These are phyloP conservation scores for Piper betle DNA, from an alignment of 164 flowering plant species.

Conservation along the genomic window DNA sequence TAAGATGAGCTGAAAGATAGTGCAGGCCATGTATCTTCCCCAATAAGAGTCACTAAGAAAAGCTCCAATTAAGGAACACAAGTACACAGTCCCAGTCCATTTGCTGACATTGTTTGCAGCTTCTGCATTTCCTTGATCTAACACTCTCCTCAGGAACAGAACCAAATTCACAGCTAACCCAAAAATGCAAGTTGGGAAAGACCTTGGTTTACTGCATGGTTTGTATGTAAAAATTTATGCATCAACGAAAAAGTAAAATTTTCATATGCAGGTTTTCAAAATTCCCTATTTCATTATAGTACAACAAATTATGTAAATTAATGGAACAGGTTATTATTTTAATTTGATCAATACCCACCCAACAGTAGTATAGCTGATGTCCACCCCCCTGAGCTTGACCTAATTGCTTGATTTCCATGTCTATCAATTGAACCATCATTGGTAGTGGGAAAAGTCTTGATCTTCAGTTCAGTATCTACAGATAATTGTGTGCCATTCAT, in stretches of 20 bases:
- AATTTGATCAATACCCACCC: constrained; percentile 16
- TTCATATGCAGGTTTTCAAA: too few species aligned
- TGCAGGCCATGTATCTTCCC: constrained; percentile 74
- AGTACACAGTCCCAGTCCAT: constrained; percentile 80
- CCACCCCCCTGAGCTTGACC: constrained; percentile 37
- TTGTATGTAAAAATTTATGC: not conserved
- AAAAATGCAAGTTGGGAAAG: constrained; percentile 77
- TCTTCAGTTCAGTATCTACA: constrained; percentile 3
- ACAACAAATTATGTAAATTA: not conserved
- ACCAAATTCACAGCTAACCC: constrained; percentile 87
- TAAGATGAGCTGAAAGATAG: constrained; percentile 57
- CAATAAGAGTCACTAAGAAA: constrained; percentile 81
- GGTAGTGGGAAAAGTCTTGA: not conserved
- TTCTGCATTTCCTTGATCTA: constrained; percentile 52
- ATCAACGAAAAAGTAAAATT: not conserved
- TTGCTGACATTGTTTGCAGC: constrained; percentile 73
- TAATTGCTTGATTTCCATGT: constrained; percentile 8
- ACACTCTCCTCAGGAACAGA: constrained; percentile 64
- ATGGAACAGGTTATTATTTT: not conserved
- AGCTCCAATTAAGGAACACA: constrained; percentile 69
- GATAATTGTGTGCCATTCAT: not conserved
- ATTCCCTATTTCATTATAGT: too few species aligned
- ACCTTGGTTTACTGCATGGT: constrained; percentile 67
- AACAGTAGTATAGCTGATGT: constrained; percentile 29
- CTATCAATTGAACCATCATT: constrained; percentile 9